Evolutionary conservation across 768 basidiomycete genomes (phyloP).

Genomic region (Pholiota conissans): DNA sequence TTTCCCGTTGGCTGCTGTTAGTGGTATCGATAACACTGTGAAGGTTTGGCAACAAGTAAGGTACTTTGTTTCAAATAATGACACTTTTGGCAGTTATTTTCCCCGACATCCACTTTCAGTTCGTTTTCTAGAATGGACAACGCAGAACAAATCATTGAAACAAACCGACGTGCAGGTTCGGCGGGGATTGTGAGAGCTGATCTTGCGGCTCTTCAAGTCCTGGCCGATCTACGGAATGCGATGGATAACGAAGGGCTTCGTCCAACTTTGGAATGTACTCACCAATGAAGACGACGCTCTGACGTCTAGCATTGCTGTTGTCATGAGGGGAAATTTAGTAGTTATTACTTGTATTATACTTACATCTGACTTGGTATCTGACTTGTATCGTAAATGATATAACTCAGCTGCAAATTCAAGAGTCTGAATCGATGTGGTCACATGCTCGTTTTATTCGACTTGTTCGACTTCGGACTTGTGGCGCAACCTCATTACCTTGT

Average conservation of each 20-base stretch:
- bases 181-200: conserved; percentile 27
- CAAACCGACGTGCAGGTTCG: conserved; percentile 45
- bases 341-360: too few species aligned
- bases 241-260: neutral
- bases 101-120: conserved; percentile 48
- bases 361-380: too few species aligned
- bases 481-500: too few species aligned
- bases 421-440: too few species aligned
- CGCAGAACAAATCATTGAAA: conserved; percentile 53
- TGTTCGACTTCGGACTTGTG: too few species aligned
- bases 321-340: too few species aligned
- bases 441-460: neutral
- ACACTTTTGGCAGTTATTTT: conserved; percentile 53
- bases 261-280: neutral
- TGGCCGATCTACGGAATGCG: neutral
- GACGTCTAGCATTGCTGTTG: too few species aligned
- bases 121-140: conserved; percentile 54
- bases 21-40: conserved; percentile 83
- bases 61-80: neutral
- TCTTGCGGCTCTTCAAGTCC: conserved; percentile 12
- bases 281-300: too few species aligned
- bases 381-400: too few species aligned
- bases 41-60: conserved; percentile 72
- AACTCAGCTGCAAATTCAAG: neutral
- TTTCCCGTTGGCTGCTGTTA: conserved; percentile 79